A percentile compares a stretch with the other conserved stretches of the same genome.
Conservation (phyloP, 768 basidiomycete species). For the Boletus vermiculosoides region DNA sequence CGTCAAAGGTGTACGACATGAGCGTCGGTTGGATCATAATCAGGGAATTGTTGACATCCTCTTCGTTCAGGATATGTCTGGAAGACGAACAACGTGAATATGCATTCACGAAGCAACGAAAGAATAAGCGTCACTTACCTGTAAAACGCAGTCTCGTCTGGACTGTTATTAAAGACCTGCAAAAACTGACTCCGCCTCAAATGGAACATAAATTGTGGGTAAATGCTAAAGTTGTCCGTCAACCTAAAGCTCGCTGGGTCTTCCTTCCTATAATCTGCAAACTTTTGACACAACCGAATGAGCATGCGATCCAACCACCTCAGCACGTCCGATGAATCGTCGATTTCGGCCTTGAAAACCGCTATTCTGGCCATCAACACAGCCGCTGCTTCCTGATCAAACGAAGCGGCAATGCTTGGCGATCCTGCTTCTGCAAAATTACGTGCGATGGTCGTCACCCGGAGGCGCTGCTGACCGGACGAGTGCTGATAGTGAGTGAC, state of each 20-base stretch:
- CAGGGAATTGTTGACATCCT: slow-evolving; percentile 98
- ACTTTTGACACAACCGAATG: slow-evolving; percentile 97
- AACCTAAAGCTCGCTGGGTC: slow-evolving; percentile 93
- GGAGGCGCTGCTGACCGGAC: slow-evolving; percentile 89
- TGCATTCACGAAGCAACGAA: background rate
- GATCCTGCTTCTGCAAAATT: slow-evolving; percentile 98
- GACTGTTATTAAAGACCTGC: slow-evolving; percentile 99
- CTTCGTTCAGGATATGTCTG: slow-evolving; percentile 92
- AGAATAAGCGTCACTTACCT: slow-evolving; percentile 48
- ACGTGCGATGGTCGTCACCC: slow-evolving; percentile 97
- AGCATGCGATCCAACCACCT: slow-evolving; percentile 99
- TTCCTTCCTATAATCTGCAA: slow-evolving; percentile 98
- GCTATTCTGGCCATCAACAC: slow-evolving; percentile 99
- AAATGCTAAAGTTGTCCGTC: slow-evolving; percentile 95
- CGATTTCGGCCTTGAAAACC: slow-evolving; percentile 98
- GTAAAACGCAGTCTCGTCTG: slow-evolving; percentile 99
- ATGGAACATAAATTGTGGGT: slow-evolving; percentile 99
- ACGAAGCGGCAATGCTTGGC: slow-evolving; percentile 86
- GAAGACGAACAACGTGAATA: slow-evolving; percentile 1
- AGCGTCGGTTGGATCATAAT: slow-evolving; percentile 99
- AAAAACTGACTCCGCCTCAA: slow-evolving; percentile 95
- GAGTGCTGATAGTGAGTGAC: slow-evolving; percentile 98
- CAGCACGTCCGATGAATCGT: slow-evolving; percentile 94
- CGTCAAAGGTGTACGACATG: slow-evolving; percentile 97
- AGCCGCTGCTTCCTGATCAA: slow-evolving; percentile 97